Evolutionary conservation across 2,329 filamentous ascomycete species (phyloP), one percentile per base, ranked within the genome.

Genomic region (Botrytis porri): DNA sequence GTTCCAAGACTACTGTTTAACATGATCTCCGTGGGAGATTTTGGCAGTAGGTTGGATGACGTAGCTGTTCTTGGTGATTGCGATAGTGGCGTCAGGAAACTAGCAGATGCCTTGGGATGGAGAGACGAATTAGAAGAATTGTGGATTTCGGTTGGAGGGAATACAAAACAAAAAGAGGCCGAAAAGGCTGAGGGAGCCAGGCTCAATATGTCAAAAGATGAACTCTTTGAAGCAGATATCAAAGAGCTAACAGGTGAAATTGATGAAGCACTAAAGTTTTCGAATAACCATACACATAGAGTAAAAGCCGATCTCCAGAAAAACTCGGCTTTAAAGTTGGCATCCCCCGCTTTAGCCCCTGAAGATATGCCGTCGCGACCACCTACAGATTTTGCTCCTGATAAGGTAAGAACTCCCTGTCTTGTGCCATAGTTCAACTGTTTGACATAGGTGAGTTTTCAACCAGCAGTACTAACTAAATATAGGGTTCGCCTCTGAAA

Each of bases 1-100:
- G 88, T 88, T 4, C 96, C 95, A 0, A 88, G 96, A 16, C 84
- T 99, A 3, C 85, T 99, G 32, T 93, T 99, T 82, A 99, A 99
- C 81, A 87, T 91, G 83, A 93, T 98, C 81, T 84, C 84, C 51
- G 96, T 97, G 0, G 95, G 96, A 0, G 88, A 88, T 32, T 81
- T 99, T 51, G 96, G 96, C 0, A 87, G 86, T 12, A 85, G 93
- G 39, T 81, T 91, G 0, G 95, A 99, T 79, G 96, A 99, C 82
- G 95, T 99, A 0, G 80, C 97, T 9, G 82, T 93, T 54, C 84
- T 98, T 3, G 94, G 92, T 1, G 90, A 94, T 77, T 98, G 95
- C 81, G 95, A 99, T 81, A 85, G 85, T 0, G 94, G 94, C 0
- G 91, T 98, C 1, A 87, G 92, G 71, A 90, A 88, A 80, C 85